A percentile compares a stretch with the other conserved stretches of the same genome.
Evolutionary conservation across 768 basidiomycete species (phyloP).

Genomic region (Phanerochaete carnosa): DNA sequence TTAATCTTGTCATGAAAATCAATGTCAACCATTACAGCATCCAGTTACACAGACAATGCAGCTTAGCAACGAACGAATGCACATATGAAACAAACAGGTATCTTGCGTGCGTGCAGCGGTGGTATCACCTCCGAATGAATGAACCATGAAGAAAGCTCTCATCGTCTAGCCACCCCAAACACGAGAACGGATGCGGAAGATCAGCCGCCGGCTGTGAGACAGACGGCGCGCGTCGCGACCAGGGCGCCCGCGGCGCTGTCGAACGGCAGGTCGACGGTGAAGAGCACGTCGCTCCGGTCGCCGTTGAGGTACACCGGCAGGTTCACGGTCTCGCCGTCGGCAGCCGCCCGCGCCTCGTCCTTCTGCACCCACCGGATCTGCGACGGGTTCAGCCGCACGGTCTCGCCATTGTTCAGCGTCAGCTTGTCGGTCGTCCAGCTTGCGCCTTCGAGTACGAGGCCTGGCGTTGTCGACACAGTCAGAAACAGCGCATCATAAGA

Average conservation of each 20-base stretch:
- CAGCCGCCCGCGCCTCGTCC: slow-evolving; percentile 35
- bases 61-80: not conserved
- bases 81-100: not conserved
- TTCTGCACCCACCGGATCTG: slow-evolving; percentile 85
- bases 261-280: slow-evolving; percentile 84
- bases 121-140: not conserved
- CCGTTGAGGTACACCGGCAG: slow-evolving; percentile 92
- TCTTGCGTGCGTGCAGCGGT: not conserved
- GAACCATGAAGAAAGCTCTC: not conserved
- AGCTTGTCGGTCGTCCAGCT: slow-evolving; percentile 68
- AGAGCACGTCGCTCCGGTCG: slow-evolving; percentile 86
- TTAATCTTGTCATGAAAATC: too few relatives aligned
- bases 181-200: not conserved
- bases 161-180: not conserved
- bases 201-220: slow-evolving; percentile 79
- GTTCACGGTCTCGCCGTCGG: slow-evolving; percentile 52
- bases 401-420: slow-evolving; percentile 80
- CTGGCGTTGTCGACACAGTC: slow-evolving; percentile 48
- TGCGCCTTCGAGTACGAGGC: slow-evolving; percentile 86
- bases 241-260: slow-evolving; percentile 61
- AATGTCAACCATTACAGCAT: too few relatives aligned
- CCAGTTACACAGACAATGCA: too few relatives aligned
- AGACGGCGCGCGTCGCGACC: slow-evolving; percentile 86
- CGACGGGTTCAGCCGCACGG: slow-evolving; percentile 74
- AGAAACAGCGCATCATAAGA: slow-evolving; percentile 7